Percentiles rank a stretch among this genome's conserved stretches.
phyloP scores from a whole-genome alignment of 257 asterid species.

The Solanum corneliomulleri region DNA sequence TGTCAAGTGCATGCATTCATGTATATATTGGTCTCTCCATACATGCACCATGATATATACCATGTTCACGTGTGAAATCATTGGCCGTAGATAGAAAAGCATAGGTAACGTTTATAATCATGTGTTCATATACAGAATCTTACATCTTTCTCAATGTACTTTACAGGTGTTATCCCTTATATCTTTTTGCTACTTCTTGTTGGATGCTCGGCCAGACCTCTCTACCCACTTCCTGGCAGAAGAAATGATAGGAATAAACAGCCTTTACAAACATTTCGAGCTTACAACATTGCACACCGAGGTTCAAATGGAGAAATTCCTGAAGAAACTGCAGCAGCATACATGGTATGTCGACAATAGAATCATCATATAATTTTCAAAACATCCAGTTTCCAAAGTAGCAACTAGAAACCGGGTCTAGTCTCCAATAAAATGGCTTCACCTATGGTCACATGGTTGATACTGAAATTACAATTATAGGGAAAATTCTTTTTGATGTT shows the following conservation, averaged over 20 bases:
- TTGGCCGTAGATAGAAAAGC: background rate
- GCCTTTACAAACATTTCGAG: constrained; percentile 80
- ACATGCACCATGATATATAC: background rate
- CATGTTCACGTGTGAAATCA: background rate
- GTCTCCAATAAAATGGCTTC: background rate
- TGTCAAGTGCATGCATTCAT: background rate
- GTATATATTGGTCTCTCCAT: background rate
- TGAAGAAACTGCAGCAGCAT: constrained; percentile 85
- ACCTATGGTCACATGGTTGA: background rate
- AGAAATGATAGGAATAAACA: constrained; percentile 66
- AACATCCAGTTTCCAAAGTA: background rate
- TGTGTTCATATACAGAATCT: background rate
- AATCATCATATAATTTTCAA: background rate
- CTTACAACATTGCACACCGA: constrained; percentile 91
- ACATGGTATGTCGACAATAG: constrained; percentile 35
- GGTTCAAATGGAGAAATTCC: constrained; percentile 98
- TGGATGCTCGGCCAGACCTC: constrained; percentile 69
- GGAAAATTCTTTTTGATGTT: background rate
- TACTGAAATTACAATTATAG: background rate
- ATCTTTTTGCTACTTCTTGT: constrained; percentile 52
- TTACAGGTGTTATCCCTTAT: constrained; percentile 50
- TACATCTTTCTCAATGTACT: constrained; percentile 1
- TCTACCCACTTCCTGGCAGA: constrained; percentile 86
- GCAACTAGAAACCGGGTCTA: background rate
- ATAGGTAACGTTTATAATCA: background rate